phyloP scores from a whole-genome alignment of 148 eudicot species.

The Vaccinium corymbosum region DNA sequence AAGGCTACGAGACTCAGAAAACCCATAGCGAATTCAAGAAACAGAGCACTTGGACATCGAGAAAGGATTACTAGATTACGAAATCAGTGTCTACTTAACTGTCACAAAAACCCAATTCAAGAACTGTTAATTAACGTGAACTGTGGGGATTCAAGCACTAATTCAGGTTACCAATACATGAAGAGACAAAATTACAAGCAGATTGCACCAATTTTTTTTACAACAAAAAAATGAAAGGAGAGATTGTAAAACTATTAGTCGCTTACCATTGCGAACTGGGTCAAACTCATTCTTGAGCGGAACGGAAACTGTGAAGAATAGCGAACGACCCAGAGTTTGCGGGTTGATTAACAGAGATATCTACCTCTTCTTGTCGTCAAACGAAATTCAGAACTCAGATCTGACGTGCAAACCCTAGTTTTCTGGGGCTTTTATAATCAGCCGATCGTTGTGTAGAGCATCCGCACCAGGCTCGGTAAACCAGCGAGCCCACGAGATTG shows the following conservation, averaged over 20 bases:
- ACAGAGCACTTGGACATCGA: not conserved
- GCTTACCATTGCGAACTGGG: constrained; percentile 1
- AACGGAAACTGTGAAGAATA: too few relatives aligned
- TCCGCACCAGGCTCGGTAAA: too few relatives aligned
- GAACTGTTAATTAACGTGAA: not conserved
- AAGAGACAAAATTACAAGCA: not conserved
- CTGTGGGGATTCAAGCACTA: not conserved
- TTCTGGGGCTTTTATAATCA: not conserved
- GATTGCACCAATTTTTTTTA: not conserved
- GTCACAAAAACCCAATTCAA: not conserved
- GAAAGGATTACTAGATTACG: not conserved
- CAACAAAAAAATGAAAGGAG: not conserved
- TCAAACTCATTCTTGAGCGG: not conserved
- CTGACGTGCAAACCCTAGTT: not conserved
- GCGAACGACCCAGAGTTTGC: not conserved
- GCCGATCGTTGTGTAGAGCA: too few relatives aligned
- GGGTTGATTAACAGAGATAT: not conserved
- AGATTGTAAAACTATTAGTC: not conserved
- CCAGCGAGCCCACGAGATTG: too few relatives aligned
- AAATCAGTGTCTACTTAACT: not conserved
- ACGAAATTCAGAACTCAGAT: not conserved
- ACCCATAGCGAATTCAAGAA: not conserved
- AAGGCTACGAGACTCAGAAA: not conserved
- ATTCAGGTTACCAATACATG: not conserved
- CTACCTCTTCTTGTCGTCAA: not conserved